Evolutionary conservation across 805 yeast species (phyloP).

Genomic region (Candida qinlingensis): DNA sequence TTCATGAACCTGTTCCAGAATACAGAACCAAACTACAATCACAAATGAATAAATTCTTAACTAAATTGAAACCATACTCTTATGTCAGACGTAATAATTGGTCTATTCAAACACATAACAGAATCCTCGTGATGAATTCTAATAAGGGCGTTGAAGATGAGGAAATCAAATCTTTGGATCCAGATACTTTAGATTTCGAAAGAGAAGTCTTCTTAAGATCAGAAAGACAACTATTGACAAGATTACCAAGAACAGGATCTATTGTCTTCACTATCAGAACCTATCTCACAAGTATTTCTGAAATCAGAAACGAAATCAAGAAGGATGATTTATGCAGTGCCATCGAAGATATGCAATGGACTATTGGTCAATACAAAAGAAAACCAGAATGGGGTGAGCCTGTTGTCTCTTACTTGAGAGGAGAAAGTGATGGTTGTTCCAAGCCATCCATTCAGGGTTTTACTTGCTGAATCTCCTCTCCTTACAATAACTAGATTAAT

Average conservation of each 20-base stretch:
- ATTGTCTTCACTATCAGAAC: constrained; percentile 52
- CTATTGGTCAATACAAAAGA: constrained; percentile 56
- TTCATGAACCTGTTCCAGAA: constrained; percentile 72
- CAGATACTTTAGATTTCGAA: constrained; percentile 28
- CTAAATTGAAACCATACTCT: constrained; percentile 45
- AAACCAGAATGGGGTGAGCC: constrained; percentile 69
- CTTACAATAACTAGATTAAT: not conserved
- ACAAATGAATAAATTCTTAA: constrained; percentile 66
- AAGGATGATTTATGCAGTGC: constrained; percentile 56
- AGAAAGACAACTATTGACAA: constrained; percentile 54
- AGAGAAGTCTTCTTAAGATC: constrained; percentile 49
- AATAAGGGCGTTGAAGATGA: constrained; percentile 33
- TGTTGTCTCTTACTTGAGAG: constrained; percentile 37
- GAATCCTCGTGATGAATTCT: constrained; percentile 40
- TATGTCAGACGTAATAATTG: constrained; percentile 64
- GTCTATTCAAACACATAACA: constrained; percentile 60
- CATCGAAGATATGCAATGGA: constrained; percentile 56
- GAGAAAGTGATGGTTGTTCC: constrained; percentile 31
- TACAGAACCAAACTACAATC: constrained; percentile 49
- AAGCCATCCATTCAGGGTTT: constrained; percentile 19
- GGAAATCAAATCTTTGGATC: constrained; percentile 28
- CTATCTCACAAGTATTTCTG: constrained; percentile 46
- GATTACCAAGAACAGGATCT: constrained; percentile 43
- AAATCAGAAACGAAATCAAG: constrained; percentile 40
- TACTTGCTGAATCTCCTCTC: not conserved